Percentiles rank a stretch among this genome's conserved stretches.
These are phyloP conservation scores for Phellopilus nigrolimitatus DNA, from an alignment of 1,284 basidiomycete species.

Conservation along the genomic window DNA sequence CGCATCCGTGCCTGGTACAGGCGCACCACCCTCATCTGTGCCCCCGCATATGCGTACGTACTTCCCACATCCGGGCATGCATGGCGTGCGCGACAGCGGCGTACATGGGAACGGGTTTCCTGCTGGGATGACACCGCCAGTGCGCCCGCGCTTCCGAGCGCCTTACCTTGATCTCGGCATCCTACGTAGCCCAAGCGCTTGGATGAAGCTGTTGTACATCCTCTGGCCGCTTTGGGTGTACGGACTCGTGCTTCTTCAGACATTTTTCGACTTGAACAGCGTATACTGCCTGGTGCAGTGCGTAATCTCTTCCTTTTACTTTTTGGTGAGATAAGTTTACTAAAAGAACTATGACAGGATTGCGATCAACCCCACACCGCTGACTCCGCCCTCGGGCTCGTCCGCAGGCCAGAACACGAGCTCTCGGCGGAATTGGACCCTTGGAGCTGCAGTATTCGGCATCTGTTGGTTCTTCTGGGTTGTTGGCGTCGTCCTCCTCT, in stretches of 20 bases:
- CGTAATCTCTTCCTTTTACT: slow-evolving; percentile 32
- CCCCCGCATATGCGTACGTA: slow-evolving; percentile 31
- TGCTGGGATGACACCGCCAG: background rate
- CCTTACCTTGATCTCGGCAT: slow-evolving; percentile 60
- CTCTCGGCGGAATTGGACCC: slow-evolving; percentile 69
- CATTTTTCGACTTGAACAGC: slow-evolving; percentile 78
- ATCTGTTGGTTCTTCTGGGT: slow-evolving; percentile 76
- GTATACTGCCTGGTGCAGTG: slow-evolving; percentile 73
- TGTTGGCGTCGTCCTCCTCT: slow-evolving; percentile 69
- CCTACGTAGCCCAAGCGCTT: slow-evolving; percentile 45
- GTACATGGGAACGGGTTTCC: slow-evolving; percentile 1
- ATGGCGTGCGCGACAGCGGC: background rate
- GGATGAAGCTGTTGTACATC: slow-evolving; percentile 8
- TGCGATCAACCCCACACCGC: slow-evolving; percentile 63
- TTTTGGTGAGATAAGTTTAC: background rate
- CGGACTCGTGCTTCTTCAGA: slow-evolving; percentile 67
- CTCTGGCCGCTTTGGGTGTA: slow-evolving; percentile 64
- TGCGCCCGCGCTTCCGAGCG: slow-evolving; percentile 60
- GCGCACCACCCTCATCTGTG: slow-evolving; percentile 23
- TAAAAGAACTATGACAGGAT: slow-evolving; percentile 38
- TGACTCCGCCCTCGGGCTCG: slow-evolving; percentile 47
- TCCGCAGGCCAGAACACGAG: slow-evolving; percentile 2
- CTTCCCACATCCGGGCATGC: slow-evolving; percentile 12
- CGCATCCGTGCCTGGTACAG: background rate
- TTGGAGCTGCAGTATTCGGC: slow-evolving; percentile 73